phyloP scores from a whole-genome alignment of 371 early-diverging fungal genomes.

The Zychaea mexicana region DNA sequence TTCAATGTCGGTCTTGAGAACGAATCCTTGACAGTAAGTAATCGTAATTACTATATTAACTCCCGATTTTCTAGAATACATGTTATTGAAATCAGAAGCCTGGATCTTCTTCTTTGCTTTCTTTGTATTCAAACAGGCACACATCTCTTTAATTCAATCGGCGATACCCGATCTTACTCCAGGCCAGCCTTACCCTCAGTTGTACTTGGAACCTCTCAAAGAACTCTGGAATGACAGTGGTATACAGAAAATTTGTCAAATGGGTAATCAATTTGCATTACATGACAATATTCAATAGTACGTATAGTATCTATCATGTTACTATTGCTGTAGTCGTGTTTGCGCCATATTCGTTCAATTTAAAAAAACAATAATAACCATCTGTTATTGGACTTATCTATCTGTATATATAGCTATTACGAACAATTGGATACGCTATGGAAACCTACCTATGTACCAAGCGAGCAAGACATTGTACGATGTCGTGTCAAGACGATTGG shows the following conservation, averaged over 20 bases:
- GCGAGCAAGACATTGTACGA: conserved; percentile 78
- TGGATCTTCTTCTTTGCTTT: background rate
- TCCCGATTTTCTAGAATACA: background rate
- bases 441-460: conserved; percentile 67
- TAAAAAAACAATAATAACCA: background rate
- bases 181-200: conserved; percentile 1
- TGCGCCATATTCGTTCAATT: too few relatives aligned
- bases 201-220: conserved; percentile 11
- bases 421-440: conserved; percentile 77
- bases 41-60: too few relatives aligned
- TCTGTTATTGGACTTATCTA: too few relatives aligned
- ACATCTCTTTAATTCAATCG: conserved; percentile 1
- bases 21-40: background rate
- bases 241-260: conserved; percentile 61
- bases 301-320: conserved; percentile 10
- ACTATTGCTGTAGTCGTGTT: background rate
- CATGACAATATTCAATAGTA: conserved; percentile 80
- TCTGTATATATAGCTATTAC: conserved; percentile 81
- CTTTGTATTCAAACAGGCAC: background rate
- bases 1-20: conserved; percentile 29
- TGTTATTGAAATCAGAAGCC: background rate
- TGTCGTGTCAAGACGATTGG: conserved; percentile 82
- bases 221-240: conserved; percentile 74
- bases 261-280: conserved; percentile 79
- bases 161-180: background rate